phyloP scores from a whole-genome alignment of 345 rosid genomes.

The Kernera saxatilis region DNA sequence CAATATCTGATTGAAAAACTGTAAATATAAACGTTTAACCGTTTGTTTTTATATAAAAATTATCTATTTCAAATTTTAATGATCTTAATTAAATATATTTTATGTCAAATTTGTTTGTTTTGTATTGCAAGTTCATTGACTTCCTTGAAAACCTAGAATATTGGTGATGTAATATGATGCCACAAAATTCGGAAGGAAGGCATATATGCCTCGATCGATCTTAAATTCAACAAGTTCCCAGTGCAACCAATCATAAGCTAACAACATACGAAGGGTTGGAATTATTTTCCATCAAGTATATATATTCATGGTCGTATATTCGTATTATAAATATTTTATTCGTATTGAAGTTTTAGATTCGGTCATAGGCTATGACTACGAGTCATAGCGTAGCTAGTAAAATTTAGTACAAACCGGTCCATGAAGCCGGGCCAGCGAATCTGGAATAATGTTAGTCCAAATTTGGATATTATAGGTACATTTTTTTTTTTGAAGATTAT shows the following conservation, averaged over 20 bases:
- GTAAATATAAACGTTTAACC: too few relatives aligned
- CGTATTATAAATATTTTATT: not conserved
- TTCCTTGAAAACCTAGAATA: not conserved
- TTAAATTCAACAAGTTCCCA: not conserved
- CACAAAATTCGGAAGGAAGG: not conserved
- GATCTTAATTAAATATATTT: not conserved
- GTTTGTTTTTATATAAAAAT: too few relatives aligned
- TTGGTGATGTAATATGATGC: not conserved
- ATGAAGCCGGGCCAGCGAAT: slow-evolving; percentile 21
- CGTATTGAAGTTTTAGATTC: slow-evolving; percentile 15
- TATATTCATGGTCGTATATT: not conserved
- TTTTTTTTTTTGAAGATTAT: too few relatives aligned
- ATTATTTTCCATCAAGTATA: not conserved
- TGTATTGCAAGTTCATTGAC: not conserved
- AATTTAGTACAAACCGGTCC: slow-evolving; percentile 17
- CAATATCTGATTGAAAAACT: too few relatives aligned
- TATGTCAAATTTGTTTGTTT: too few relatives aligned
- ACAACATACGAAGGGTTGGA: not conserved
- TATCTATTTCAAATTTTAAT: not conserved
- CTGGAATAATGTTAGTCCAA: slow-evolving; percentile 18
- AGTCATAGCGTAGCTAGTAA: slow-evolving; percentile 4
- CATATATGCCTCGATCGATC: not conserved
- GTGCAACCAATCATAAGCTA: slow-evolving; percentile 9
- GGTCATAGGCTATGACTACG: slow-evolving; percentile 5
- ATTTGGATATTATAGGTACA: not conserved